A percentile compares a stretch with the other conserved stretches of the same genome.
Evolutionary conservation across 192 early-diverging fungal species (phyloP).

Genomic region (Entophlyctis luteolus): DNA sequence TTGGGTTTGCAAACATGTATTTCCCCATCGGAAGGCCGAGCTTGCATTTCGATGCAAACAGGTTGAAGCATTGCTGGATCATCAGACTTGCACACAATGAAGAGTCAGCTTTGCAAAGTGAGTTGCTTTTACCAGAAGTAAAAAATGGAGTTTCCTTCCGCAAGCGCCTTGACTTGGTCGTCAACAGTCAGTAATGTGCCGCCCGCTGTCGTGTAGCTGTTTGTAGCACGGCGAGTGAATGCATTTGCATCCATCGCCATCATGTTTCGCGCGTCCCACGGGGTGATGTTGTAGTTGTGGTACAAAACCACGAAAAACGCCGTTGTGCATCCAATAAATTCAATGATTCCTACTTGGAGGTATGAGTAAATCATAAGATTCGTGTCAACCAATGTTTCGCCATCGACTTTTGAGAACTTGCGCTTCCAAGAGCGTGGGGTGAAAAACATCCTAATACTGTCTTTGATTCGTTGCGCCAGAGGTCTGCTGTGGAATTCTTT

Average conservation of each 20-base stretch:
- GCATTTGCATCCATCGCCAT: too few species aligned
- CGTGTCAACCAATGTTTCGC: constrained; percentile 81
- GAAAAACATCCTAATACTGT: neutral
- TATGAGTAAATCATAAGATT: constrained; percentile 83
- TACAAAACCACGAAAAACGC: constrained; percentile 64
- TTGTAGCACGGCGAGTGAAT: too few species aligned
- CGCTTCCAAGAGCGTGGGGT: constrained; percentile 36
- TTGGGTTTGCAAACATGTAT: constrained; percentile 75
- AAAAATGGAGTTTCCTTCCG: constrained; percentile 71
- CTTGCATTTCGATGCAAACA: constrained; percentile 87
- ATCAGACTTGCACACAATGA: too few species aligned
- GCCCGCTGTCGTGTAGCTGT: constrained; percentile 22
- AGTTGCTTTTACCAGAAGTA: too few species aligned
- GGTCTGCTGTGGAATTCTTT: neutral
- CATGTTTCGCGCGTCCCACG: constrained; percentile 27
- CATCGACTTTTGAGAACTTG: constrained; percentile 37
- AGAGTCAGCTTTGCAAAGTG: too few species aligned
- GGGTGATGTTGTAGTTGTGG: constrained; percentile 58
- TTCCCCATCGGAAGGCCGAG: constrained; percentile 71
- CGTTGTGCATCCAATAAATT: constrained; percentile 59
- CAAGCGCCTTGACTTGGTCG: constrained; percentile 63
- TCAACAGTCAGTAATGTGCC: constrained; percentile 31
- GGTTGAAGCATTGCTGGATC: constrained; percentile 87
- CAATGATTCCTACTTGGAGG: constrained; percentile 77
- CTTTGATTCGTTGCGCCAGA: neutral